Evolutionary conservation across 768 basidiomycete species (phyloP), one percentile per base, ranked within the genome.

Genomic region (Leucogyrophana mollusca): DNA sequence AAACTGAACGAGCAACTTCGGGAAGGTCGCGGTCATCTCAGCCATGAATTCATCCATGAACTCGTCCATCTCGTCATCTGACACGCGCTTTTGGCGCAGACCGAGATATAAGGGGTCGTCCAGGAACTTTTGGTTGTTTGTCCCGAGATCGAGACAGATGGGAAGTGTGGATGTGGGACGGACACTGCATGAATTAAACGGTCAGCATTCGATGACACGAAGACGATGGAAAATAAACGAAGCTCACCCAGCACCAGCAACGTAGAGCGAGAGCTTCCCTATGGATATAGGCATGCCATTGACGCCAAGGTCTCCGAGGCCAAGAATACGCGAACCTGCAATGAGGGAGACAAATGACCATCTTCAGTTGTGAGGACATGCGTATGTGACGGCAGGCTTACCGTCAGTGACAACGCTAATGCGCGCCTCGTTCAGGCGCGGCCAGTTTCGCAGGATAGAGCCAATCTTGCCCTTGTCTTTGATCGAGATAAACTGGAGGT

Each of bases 1-100:
- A 54, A 91, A 93, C 66, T 94, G 93, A 50, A 94, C 74, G 60
- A 94, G 74, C 40, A 90, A 74, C 55, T 87, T 84, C 0, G 92
- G 93, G 75, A 86, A 94, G 9, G 77, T 72, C 33, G 61, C 60
- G 14, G 76, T 68, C 76, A 94, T 89, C 64, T 89, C 90, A 33
- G 72, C 60, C 89, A 96, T 92, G 69, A 96, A 94, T 62, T 91
- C 87, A 58, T 94, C 90, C 86, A 96, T 90, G 66, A 95, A 93
- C 37, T 76, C 86, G 16, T 77, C 74, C 73, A 88, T 87, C 57
- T 81, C 81, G 16, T 70, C 69, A 20, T 82, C 79, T 1, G 80
- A 70, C 20, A 82, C 71, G 42, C 90, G 80, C 54, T 75, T 80
- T 57, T 85, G 80, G 39, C 88, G 82, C 34, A 89, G 75, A 21